Evolutionary conservation across 768 basidiomycete species (phyloP), one percentile per base, ranked within the genome.

Genomic region (Leccinum barrowsii): DNA sequence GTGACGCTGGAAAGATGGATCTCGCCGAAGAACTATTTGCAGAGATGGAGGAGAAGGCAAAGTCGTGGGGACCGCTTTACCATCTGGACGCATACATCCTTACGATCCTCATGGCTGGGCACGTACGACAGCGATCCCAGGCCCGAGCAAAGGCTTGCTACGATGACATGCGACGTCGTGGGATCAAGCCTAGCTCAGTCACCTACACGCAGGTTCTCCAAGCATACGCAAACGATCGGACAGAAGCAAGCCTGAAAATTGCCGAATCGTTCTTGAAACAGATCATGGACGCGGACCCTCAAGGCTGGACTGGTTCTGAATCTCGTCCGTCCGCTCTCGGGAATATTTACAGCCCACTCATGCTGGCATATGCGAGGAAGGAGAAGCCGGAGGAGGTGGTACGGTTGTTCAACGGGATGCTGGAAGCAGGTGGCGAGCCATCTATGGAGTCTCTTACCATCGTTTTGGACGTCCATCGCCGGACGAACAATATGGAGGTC

Each of bases 31-130:
- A 85, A n/a, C 76, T 96, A 21, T 87, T 87, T 66, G 68, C 73
- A 37, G 80, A 89, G 69, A 85, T 96, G 82, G 83, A 87, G 57
- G 62, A 65, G n/a, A 68, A 76, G n/a, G 65, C 63, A 50, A 54
- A 54, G 52, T 62, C 73, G 10, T 73, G 74, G 71, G 66, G 75
- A 17, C 68, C 77, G 3, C 66, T 73, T 26, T 61, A 83, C 19
- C 70, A 75, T 37, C 68, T 86, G 59, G 83, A 82, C 59, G 76
- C 80, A 42, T 86, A 85, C 66, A 75, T 85, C 47, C 77, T 91
- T 59, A 90, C 90, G 22, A 85, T 89, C 66, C 73, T 96, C 68
- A 86, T 94, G 78, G 78, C 81, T 7, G 89, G 86, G 0, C 89
- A 85, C 69, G 75, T 96, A 55, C 82, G 83, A 17, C 62, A 65